Evolutionary conservation across 2,329 filamentous ascomycete genomes (phyloP), one percentile per base, ranked within the genome.

Genomic region (Neurospora sp.): DNA sequence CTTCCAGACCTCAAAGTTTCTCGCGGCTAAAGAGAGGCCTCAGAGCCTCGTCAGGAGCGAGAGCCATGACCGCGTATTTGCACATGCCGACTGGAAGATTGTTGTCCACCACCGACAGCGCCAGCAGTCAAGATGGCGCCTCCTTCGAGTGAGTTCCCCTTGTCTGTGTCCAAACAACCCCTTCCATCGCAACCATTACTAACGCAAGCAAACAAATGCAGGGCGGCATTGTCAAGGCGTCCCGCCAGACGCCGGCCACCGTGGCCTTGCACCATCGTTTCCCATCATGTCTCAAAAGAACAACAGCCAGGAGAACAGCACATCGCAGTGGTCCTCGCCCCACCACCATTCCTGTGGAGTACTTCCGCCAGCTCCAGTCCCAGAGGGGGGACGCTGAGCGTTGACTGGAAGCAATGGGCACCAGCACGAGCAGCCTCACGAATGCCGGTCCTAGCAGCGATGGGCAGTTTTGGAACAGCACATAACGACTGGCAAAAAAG

Each of bases 61-160:
- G 69, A 90, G 86, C 77, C 89, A 89, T 75, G 89, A 91, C 75
- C 83, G 85, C 42, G 86, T 91, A 67, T 94, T 94, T 76, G 90
- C 92, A 66, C 86, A 88, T n/a, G 91, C 91, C 11, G 86, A 90
- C 68, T 98, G 94, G 92, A 90, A 86, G 42, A 88, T 98, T 42
- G 91, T 93, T 72, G 42, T 43, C 42, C 3, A 10, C 42, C 42
- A 19, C 42, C 42, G 42, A 43, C 17, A 43, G 42, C 17, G 40
- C 40, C 40, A 19, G 42, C 42, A 43, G 42, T 43, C 42, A 43
- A 43, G 42, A n/a, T 10, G 42, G 42, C 17, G 17, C 42, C 17
- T 19, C 42, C 17, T 43, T 43, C 42, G 42, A 43, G 42, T 43
- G 42, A 43, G 42, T 43, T 43, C 4, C 17, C 17, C 9, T 43